Conservation (phyloP, 1,139 yeast species). For the Zygosaccharomyces pseudobailii region DNA sequence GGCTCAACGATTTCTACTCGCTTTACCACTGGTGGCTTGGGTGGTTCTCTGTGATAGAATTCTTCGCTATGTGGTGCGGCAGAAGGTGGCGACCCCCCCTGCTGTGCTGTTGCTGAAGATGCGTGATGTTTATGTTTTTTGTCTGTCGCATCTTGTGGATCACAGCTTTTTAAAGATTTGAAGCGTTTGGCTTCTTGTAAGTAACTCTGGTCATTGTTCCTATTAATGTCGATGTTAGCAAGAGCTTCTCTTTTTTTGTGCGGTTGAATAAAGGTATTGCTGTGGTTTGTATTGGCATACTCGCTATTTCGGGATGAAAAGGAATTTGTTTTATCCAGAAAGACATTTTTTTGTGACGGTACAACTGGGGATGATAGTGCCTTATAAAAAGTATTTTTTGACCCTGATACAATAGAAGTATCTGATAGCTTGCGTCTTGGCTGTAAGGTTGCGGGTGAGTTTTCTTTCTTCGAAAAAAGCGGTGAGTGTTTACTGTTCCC, state of each 20-base stretch:
- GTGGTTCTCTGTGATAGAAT: constrained; percentile 5
- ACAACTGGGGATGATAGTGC: constrained; percentile 15
- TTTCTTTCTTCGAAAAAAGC: constrained; percentile 5
- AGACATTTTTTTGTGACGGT: constrained; percentile 3
- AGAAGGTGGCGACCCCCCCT: background rate
- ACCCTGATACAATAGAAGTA: constrained; percentile 11
- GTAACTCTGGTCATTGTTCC: constrained; percentile 10
- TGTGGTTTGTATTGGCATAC: constrained; percentile 4
- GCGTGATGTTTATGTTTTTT: background rate
- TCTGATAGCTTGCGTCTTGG: constrained; percentile 20
- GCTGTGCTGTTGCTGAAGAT: background rate
- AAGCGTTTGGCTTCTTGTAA: constrained; percentile 7
- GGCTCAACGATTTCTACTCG: constrained; percentile 32
- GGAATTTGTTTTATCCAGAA: background rate
- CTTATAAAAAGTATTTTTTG: constrained; percentile 9
- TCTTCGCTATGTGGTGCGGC: constrained; percentile 3
- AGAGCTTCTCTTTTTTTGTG: constrained; percentile 27
- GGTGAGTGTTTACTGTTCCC: constrained; percentile 1
- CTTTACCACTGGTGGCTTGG: constrained; percentile 11
- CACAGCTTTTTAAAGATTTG: constrained; percentile 1
- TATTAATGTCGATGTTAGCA: constrained; percentile 28
- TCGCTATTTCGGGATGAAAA: constrained; percentile 22
- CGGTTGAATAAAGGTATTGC: constrained; percentile 4
- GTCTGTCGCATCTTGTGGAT: background rate
- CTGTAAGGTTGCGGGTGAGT: constrained; percentile 11